Evolutionary conservation across 257 asterid species (phyloP).

Genomic region (Scutellaria baicalensis): DNA sequence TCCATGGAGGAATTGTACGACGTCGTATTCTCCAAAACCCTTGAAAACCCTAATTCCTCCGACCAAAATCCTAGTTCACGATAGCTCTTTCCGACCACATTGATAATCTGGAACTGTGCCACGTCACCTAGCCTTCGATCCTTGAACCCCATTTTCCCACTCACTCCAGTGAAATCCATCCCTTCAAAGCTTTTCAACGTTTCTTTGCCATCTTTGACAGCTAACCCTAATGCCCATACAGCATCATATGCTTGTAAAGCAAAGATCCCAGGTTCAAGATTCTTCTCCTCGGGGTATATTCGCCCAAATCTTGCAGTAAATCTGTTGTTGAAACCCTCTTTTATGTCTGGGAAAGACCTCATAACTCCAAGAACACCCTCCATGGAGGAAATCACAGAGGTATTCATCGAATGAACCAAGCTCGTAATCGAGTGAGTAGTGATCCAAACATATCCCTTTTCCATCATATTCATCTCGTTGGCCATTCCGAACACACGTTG

Average conservation of each 20-base stretch:
- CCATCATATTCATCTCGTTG: conserved; percentile 30
- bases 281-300: conserved; percentile 16
- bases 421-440: conserved; percentile 17
- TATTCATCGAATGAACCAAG: conserved; percentile 22
- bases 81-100: conserved; percentile 26
- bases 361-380: conserved; percentile 29
- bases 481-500: conserved; percentile 20
- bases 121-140: conserved; percentile 13
- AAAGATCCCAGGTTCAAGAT: conserved; percentile 23
- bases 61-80: conserved; percentile 31
- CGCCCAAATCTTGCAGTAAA: conserved; percentile 7
- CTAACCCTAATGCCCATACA: conserved; percentile 14
- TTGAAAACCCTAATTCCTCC: conserved; percentile 20
- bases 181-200: neutral
- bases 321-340: neutral
- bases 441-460: conserved; percentile 33
- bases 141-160: conserved; percentile 16
- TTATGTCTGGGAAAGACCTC: neutral
- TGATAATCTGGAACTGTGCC: conserved; percentile 20
- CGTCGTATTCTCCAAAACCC: neutral
- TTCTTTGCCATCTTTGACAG: neutral
- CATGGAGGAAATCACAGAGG: conserved; percentile 15
- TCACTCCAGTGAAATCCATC: conserved; percentile 12
- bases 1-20: conserved; percentile 15
- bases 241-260: conserved; percentile 32